These are phyloP conservation scores for Pseudogymnoascus sp. DNA, from an alignment of 2,329 filamentous ascomycete species.

Conservation along the genomic window DNA sequence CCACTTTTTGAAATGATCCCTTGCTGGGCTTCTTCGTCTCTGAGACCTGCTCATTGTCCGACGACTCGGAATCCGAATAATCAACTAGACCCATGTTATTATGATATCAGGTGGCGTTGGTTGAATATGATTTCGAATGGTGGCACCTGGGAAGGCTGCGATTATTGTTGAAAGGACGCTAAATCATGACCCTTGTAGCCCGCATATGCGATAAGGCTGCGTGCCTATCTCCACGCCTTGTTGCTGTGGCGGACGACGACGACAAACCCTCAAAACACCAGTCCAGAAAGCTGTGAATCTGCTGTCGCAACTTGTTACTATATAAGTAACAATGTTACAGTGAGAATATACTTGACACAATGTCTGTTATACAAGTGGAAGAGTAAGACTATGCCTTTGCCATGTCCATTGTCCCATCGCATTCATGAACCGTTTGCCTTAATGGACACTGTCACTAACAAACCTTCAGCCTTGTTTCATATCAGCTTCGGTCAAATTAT, in stretches of 20 bases:
- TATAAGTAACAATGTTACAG: conserved; percentile 7
- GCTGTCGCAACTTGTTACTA: conserved; percentile 4
- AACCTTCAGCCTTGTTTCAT: conserved; percentile 63
- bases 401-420: not conserved
- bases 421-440: not conserved
- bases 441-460: not conserved
- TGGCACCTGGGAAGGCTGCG: not conserved
- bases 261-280: not conserved
- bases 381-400: conserved; percentile 25
- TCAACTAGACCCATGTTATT: conserved; percentile 57
- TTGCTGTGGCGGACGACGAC: not conserved
- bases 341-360: conserved; percentile 16
- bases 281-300: not conserved
- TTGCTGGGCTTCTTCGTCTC: conserved; percentile 33
- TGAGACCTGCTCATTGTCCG: conserved; percentile 43
- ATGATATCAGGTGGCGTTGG: not conserved
- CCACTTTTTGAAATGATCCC: conserved; percentile 68
- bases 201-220: conserved; percentile 10
- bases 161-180: not conserved
- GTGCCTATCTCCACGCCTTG: conserved; percentile 6
- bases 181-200: conserved; percentile 2
- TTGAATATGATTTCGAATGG: not conserved
- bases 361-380: conserved; percentile 35
- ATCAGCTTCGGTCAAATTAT: conserved; percentile 75
- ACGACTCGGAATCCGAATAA: conserved; percentile 58